Conservation (phyloP, 495 filamentous ascomycete genomes). For the Lineolata rhizophorae region DNA sequence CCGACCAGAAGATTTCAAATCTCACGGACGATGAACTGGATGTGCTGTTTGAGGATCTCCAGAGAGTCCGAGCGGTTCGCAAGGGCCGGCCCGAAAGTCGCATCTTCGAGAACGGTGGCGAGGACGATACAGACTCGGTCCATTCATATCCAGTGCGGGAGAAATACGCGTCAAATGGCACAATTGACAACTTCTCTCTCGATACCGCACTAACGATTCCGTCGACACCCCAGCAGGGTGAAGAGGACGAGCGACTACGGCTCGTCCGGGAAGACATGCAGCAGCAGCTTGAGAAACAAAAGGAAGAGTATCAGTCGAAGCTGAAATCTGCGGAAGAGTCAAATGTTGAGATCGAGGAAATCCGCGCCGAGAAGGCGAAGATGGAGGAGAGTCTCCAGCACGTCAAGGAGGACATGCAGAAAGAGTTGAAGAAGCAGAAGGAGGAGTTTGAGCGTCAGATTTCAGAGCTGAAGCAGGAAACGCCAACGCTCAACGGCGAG, state of each 20-base stretch:
- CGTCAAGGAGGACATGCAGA: constrained; percentile 69
- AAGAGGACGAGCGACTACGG: constrained; percentile 48
- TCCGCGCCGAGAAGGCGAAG: constrained; percentile 58
- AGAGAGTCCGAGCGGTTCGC: constrained; percentile 62
- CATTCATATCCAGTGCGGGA: constrained; percentile 76
- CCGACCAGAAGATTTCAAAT: constrained; percentile 71
- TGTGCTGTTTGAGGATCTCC: constrained; percentile 85
- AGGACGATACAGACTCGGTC: constrained; percentile 77
- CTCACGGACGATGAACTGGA: constrained; percentile 90
- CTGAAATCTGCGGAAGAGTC: constrained; percentile 56
- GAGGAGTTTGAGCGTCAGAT: constrained; percentile 46
- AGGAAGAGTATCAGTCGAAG: constrained; percentile 61
- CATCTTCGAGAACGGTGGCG: constrained; percentile 34
- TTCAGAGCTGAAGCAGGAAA: constrained; percentile 31
- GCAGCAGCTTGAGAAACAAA: constrained; percentile 64
- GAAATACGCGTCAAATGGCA: constrained; percentile 91
- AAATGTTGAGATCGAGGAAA: constrained; percentile 61
- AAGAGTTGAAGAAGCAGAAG: constrained; percentile 41
- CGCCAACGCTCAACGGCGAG: constrained; percentile 20
- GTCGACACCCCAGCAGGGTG: constrained; percentile 63
- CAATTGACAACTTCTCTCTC: constrained; percentile 87
- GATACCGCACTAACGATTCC: constrained; percentile 90
- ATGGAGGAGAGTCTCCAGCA: constrained; percentile 70
- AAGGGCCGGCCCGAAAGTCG: constrained; percentile 38
- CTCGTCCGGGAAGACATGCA: constrained; percentile 77